These are phyloP conservation scores for Neurospora sp. DNA, from an alignment of 2,329 filamentous ascomycete species.

Conservation along the genomic window DNA sequence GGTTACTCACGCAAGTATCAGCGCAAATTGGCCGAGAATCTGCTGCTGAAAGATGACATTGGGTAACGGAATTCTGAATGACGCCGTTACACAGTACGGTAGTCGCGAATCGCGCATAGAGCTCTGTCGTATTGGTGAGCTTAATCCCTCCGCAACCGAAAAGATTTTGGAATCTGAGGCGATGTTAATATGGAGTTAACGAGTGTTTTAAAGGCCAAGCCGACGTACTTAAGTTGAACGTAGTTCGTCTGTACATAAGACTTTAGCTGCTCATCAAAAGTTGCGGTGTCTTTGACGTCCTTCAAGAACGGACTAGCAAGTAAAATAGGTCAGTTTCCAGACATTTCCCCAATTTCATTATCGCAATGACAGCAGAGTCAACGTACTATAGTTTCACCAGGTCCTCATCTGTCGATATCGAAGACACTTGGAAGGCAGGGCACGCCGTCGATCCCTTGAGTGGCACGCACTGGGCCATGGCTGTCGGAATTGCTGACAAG, in stretches of 20 bases:
- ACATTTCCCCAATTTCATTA: background rate
- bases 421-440: constrained; percentile 61
- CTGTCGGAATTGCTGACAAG: constrained; percentile 26
- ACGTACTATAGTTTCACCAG: constrained; percentile 57
- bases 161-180: constrained; percentile 62
- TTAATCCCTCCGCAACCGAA: constrained; percentile 75
- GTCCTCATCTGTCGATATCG: constrained; percentile 53
- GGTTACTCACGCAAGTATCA: constrained; percentile 62
- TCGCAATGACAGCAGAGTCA: background rate
- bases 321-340: background rate
- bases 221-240: constrained; percentile 63
- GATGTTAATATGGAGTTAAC: constrained; percentile 7
- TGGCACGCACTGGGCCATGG: constrained; percentile 47
- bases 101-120: constrained; percentile 89
- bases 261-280: constrained; percentile 68
- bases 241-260: constrained; percentile 67
- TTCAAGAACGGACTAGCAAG: constrained; percentile 66
- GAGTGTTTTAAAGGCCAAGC: background rate
- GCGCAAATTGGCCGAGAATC: constrained; percentile 73
- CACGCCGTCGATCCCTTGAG: constrained; percentile 61
- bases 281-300: constrained; percentile 62
- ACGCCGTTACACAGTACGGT: constrained; percentile 90
- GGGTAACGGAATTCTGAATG: constrained; percentile 71
- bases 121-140: constrained; percentile 64
- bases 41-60: constrained; percentile 56